Percentiles rank a stretch among this genome's conserved stretches.
These are phyloP conservation scores for Eucalyptus polyanthemos DNA, from an alignment of 345 rosid genomes.

Conservation along the genomic window DNA sequence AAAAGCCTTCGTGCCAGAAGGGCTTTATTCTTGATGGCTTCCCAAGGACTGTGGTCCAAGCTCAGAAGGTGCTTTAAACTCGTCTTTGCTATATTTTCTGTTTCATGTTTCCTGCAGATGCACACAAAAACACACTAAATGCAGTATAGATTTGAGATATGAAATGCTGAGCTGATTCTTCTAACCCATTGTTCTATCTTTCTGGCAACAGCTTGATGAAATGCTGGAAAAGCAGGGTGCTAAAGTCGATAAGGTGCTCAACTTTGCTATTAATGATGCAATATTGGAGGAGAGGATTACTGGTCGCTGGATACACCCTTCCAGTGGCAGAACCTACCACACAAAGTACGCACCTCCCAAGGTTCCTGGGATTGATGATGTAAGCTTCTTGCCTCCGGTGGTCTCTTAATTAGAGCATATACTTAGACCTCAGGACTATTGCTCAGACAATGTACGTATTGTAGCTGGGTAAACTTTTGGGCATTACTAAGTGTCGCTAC, in stretches of 20 bases:
- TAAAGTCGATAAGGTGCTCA: slow-evolving; percentile 77
- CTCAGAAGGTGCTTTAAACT: slow-evolving; percentile 50
- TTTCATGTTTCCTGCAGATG: background rate
- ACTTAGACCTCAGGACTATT: background rate
- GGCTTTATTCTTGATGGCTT: slow-evolving; percentile 99
- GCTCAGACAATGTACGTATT: background rate
- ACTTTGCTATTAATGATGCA: slow-evolving; percentile 87
- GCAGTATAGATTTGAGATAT: background rate
- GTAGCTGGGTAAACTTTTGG: background rate
- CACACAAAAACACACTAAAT: background rate
- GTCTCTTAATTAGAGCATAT: background rate
- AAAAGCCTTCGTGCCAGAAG: slow-evolving; percentile 85
- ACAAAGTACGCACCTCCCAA: slow-evolving; percentile 89
- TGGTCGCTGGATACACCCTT: slow-evolving; percentile 97
- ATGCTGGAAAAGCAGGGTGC: slow-evolving; percentile 82
- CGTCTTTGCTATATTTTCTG: background rate
- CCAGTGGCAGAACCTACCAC: slow-evolving; percentile 94
- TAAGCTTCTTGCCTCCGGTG: slow-evolving; percentile 14
- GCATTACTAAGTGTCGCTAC: background rate
- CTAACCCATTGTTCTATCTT: background rate
- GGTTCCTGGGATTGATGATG: slow-evolving; percentile 86
- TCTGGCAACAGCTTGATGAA: slow-evolving; percentile 70
- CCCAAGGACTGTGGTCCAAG: slow-evolving; percentile 92
- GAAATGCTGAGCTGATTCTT: background rate
- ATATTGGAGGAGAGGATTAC: slow-evolving; percentile 96